Percentiles rank a stretch among this genome's conserved stretches.
Conservation (phyloP, 129 eudicot species). For the Centella asiatica region DNA sequence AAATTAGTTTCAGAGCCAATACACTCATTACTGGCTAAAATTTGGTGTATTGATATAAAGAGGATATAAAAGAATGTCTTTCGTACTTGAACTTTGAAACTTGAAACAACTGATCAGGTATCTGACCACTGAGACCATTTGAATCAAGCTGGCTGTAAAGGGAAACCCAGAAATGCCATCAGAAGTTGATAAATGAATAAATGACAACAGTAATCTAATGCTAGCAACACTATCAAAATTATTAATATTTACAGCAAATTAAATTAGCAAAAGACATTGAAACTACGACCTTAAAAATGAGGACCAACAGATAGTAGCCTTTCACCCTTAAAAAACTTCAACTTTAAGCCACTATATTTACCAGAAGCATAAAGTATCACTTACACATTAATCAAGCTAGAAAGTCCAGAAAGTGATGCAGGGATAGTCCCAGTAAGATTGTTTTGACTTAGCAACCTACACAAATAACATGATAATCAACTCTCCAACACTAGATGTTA, state of each 20-base stretch:
- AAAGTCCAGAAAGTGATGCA: constrained; percentile 59
- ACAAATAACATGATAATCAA: constrained; percentile 4
- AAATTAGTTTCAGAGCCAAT: constrained; percentile 9
- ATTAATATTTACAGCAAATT: no score
- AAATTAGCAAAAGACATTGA: no score
- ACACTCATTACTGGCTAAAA: not conserved
- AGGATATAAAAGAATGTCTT: not conserved
- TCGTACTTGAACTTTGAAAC: constrained; percentile 75
- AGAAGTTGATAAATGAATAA: constrained; percentile 11
- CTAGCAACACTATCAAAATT: no score
- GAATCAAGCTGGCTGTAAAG: constrained; percentile 72
- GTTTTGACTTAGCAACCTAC: constrained; percentile 74
- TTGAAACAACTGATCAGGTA: constrained; percentile 69
- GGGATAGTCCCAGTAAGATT: constrained; percentile 83
- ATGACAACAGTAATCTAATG: no score
- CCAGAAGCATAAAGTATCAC: constrained; percentile 12
- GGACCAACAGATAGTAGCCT: not conserved
- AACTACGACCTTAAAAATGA: not conserved
- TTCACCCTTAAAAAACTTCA: no score
- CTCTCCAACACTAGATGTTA: not conserved
- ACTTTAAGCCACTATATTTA: not conserved
- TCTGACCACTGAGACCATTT: constrained; percentile 61
- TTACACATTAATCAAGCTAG: constrained; percentile 66
- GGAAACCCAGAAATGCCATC: constrained; percentile 7
- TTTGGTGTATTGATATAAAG: not conserved